Evolutionary conservation across 2,329 filamentous ascomycete species (phyloP), one percentile per base, ranked within the genome.

Genomic region (Ophiostoma sp.): DNA sequence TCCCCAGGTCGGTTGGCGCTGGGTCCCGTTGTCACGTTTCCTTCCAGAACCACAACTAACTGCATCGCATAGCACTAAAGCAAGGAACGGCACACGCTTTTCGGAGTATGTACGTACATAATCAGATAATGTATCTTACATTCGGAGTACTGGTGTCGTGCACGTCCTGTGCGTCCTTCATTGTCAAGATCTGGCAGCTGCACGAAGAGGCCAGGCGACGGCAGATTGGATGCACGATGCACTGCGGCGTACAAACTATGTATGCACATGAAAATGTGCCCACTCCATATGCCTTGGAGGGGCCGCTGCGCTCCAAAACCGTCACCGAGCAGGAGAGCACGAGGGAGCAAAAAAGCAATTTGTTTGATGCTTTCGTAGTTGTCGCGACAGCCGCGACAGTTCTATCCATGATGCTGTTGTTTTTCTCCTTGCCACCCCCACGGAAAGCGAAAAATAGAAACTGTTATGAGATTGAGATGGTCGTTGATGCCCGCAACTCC

Each of bases 271-370:
- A 64, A 45, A 66, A 66, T 36, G 61, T 45, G 61, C 61, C 22
- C 25, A 22, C 22, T 66, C 45, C 12, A 66, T 45, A 66, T 22
- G 61, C 6, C 61, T 15, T 19, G 9, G 17, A 25, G 36, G 39
- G 2, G 6, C 33, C 33, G 33, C 28, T n/a, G 33, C 33, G 59
- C 22, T 66, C 61, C 61, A 9, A 28, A 66, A 66, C 22, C n/a
- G 61, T 42, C 19, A 66, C 61, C 61, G 61, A 66, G 61, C 61
- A 19, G 8, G n/a, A 42, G n/a, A 25, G 33, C 61, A 66, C 59
- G 61, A 45, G 36, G 39, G 17, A 31, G n/a, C n/a, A n/a, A 66
- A 25, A 15, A 12, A 28, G 15, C 36, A 12, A 48, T 3, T 19
- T 17, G 4, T 1, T 19, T 48, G 42, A 48, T 19, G 15, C 61